Base-by-base conservation (phyloP, 345 rosid genomes). In the Hibiscus tridactylites region DNA sequence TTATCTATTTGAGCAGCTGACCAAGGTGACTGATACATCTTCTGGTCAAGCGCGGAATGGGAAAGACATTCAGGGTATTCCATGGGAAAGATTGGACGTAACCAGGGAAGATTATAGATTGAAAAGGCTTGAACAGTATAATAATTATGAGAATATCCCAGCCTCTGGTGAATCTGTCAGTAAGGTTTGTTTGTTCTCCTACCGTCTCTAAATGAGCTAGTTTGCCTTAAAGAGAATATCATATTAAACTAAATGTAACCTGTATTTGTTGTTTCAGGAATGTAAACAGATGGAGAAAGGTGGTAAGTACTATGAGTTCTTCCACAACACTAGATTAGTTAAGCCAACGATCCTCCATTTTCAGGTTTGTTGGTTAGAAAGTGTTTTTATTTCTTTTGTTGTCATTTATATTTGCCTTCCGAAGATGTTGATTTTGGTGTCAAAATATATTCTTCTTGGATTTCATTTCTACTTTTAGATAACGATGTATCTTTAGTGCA, bases 21-120 rank as follows among this genome's bases (percentile, higher is more conserved):
- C 80, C 17, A 85, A 61, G 73, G 75, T 82, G 17, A 81, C 83
- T 5, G 86, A 86, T 76, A 88, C 89, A 6, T 83, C 87, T 31
- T 80, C 91, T 11, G 77, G 78, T 5, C 85, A 86, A 69, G 90
- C 91, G 1, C 80, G 91, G 75, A 74, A 74, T 2, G 93, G 91
- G 4, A 85, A 85, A 52, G 93, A 88, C 77, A 85, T 88, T 35
- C 93, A 88, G 74, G 93, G 93, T 3, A 88, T 88, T 75, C 93
- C 91, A 0, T 88, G 93, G 93, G 88, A 86, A 2, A 82, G 85
- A 31, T 72, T 88, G 76, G 82, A 79, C 68, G 80, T 83, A 61
- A 79, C 87, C 4, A 78, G 91, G 71, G 87, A 86, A 3, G 81
- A 76, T n/a, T 88, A 86, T 33, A 79, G 93, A 64, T 72, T 74